These are phyloP conservation scores for Samsoniella hepiali DNA, from an alignment of 2,329 filamentous ascomycete genomes.

Conservation along the genomic window DNA sequence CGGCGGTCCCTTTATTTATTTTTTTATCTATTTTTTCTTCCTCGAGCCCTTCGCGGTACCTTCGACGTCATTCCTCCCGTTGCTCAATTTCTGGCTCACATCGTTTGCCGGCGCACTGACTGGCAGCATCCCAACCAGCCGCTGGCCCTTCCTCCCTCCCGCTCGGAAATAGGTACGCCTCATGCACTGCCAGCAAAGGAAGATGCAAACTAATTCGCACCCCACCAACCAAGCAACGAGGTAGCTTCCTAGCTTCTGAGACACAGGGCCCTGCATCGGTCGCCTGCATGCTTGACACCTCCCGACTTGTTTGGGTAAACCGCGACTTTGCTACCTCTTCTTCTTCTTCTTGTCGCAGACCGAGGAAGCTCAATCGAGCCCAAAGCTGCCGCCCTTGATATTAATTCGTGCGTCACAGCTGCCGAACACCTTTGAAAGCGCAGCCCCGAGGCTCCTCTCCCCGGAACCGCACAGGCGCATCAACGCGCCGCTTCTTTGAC, in stretches of 20 bases:
- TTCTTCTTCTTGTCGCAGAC: neutral
- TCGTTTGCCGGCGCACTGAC: neutral
- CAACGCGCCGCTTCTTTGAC: neutral
- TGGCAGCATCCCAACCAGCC: neutral
- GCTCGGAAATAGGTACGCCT: neutral
- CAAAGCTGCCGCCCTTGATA: neutral
- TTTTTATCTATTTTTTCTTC: neutral
- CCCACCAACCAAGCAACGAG: constrained; percentile 1
- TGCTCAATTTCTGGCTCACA: neutral
- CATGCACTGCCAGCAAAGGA: neutral
- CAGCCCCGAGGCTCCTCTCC: neutral
- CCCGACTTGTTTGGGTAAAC: neutral
- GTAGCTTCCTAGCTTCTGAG: constrained; percentile 11
- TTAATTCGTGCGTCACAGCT: neutral
- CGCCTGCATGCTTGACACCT: constrained; percentile 8
- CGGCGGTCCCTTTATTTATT: neutral
- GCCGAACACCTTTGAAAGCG: neutral
- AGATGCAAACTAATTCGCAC: neutral
- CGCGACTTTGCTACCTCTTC: neutral
- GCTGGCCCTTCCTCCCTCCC: neutral
- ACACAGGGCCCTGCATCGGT: constrained; percentile 11
- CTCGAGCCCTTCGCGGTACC: neutral
- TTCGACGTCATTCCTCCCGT: neutral
- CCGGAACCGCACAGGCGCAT: neutral
- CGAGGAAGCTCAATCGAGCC: neutral